Evolutionary conservation across 2,329 filamentous ascomycete genomes (phyloP).

Genomic region (Elsinoe necatrix): DNA sequence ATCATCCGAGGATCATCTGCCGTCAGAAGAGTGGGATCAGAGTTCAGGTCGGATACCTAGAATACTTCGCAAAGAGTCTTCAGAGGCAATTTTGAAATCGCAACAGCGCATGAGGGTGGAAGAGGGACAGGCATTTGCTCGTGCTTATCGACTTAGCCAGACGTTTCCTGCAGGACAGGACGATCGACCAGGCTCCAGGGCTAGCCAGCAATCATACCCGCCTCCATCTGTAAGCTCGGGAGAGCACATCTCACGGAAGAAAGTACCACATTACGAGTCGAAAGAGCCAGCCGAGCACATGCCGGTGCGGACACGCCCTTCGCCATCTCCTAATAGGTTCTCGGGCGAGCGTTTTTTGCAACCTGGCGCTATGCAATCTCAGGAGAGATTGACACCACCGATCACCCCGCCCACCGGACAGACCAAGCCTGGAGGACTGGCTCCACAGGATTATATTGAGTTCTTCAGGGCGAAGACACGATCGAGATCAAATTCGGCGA

Average conservation of each 20-base stretch:
- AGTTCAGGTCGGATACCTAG: background rate
- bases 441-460: conserved; percentile 14
- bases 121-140: conserved; percentile 43
- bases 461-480: conserved; percentile 11
- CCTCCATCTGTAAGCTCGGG: background rate
- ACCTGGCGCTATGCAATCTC: background rate
- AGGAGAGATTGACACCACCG: conserved; percentile 6
- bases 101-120: conserved; percentile 46
- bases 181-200: background rate
- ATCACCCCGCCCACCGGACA: conserved; percentile 3
- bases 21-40: conserved; percentile 13
- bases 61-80: conserved; percentile 5
- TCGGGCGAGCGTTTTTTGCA: conserved; percentile 11
- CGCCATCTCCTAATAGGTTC: conserved; percentile 2
- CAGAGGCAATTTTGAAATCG: conserved; percentile 21
- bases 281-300: background rate
- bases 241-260: background rate
- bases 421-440: background rate
- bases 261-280: background rate
- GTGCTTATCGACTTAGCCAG: conserved; percentile 24
- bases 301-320: background rate
- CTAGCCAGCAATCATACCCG: background rate
- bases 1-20: background rate
- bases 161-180: conserved; percentile 6
- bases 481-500: conserved; percentile 12